Conservation (phyloP, 2,329 filamentous ascomycete species). For the Fusarium virguliforme region DNA sequence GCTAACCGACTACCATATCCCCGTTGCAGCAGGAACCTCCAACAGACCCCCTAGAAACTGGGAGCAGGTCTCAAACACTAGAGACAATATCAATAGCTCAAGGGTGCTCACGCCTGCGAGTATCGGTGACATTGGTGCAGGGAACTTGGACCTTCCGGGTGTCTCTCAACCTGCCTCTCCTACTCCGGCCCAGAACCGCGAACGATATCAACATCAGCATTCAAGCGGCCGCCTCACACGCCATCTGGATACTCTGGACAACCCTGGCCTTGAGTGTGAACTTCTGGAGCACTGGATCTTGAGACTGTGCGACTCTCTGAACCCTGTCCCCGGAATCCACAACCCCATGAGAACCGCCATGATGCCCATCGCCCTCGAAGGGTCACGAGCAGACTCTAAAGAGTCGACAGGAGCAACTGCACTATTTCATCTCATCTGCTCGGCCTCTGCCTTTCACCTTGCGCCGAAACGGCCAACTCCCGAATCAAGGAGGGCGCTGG, state of each 20-base stretch:
- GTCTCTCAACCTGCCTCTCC: conserved; percentile 8
- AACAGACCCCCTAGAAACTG: conserved; percentile 11
- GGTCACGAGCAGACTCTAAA: conserved; percentile 42
- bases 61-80: background rate
- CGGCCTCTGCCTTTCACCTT: conserved; percentile 46
- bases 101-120: conserved; percentile 13
- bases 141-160: conserved; percentile 1
- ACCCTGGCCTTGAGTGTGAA: conserved; percentile 44
- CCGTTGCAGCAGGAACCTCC: background rate
- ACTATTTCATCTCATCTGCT: conserved; percentile 48
- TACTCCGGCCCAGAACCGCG: background rate
- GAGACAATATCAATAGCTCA: background rate
- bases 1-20: conserved; percentile 21
- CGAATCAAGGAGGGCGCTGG: conserved; percentile 34
- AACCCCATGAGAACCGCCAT: conserved; percentile 46
- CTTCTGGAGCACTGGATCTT: conserved; percentile 46
- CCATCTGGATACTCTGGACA: conserved; percentile 42
- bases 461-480: conserved; percentile 31
- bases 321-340: conserved; percentile 42
- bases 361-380: conserved; percentile 48
- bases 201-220: background rate
- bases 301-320: conserved; percentile 46
- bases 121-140: background rate
- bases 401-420: conserved; percentile 43
- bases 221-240: conserved; percentile 19